Base-by-base conservation (phyloP, 108 stramenopile species). In the Cyclotella cryptica region DNA sequence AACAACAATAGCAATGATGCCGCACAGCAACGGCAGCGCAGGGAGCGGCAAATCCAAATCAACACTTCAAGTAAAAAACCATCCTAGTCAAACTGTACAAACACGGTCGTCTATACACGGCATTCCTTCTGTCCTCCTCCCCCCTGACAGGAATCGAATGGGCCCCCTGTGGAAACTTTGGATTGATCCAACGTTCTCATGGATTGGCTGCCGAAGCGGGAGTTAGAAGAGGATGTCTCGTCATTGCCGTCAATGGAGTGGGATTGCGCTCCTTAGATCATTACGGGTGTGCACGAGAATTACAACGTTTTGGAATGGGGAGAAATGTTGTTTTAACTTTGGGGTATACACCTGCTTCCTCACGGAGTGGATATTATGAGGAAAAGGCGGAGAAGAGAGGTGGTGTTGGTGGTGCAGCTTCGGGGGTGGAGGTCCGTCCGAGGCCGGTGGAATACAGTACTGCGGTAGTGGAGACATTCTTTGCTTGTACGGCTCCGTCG, bases 111-210 rank as follows among this genome's bases (percentile, higher is more conserved):
- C 8, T 88, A 10, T 88, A 90, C 71, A 67, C 86, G 0, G 72
- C 77, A 13, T 13, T 91, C 0, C 73, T 94, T 41, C 80, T 94
- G 15, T 69, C 75, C 8, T 78, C 76, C 29, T 73, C 85, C 19
- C 91, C 91, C 9, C 70, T 74, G 0, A 70, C 71, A 69, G 93
- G 91, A 11, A 91, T 94, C 35, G 70, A 81, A 42, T 94, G 93
- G 93, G 93, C 73, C 22, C 85, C 91, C 45, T 94, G 93, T 74
- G 93, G 91, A 42, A 88, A 91, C 61, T 92, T 94, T 83, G 87
- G 86, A 28, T 65, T 94, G 49, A 83, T 94, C 41, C 89, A 92
- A 10, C 55, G 72, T 12, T 52, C 72, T 24, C 28, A 57, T 13
- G 29, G 65, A 7, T 27, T 77, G 18, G 86, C 88, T 8, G 66